A percentile compares a stretch with the other conserved stretches of the same genome.
Conservation (phyloP, 2,329 filamentous ascomycete species). For the Claviceps africana region DNA sequence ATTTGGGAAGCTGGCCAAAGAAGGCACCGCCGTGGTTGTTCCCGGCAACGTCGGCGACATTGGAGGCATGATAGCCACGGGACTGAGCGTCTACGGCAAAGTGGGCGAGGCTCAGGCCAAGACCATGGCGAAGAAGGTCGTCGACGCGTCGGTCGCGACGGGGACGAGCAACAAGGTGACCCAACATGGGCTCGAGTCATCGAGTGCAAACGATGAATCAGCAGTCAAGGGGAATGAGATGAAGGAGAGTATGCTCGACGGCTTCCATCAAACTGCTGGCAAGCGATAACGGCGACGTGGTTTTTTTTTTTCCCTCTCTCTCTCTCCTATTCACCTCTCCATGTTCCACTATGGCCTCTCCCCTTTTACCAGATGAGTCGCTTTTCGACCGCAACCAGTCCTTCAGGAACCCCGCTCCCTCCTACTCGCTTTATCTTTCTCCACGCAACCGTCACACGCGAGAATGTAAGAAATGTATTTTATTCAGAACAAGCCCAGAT, state of each 20-base stretch:
- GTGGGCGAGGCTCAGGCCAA: conserved; percentile 69
- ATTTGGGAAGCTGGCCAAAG: conserved; percentile 81
- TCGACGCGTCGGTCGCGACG: conserved; percentile 16
- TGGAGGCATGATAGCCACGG: conserved; percentile 90
- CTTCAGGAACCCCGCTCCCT: background rate
- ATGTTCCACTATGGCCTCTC: background rate
- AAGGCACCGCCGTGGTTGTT: conserved; percentile 89
- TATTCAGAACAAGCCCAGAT: background rate
- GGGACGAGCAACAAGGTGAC: conserved; percentile 7
- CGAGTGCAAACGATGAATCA: conserved; percentile 6
- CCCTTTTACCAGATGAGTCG: background rate
- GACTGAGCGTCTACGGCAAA: conserved; percentile 89
- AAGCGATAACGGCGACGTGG: conserved; percentile 18
- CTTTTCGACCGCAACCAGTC: background rate
- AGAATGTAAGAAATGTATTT: background rate
- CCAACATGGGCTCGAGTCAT: conserved; percentile 9
- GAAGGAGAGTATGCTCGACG: conserved; percentile 27
- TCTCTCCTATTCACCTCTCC: background rate
- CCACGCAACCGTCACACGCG: background rate
- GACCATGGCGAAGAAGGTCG: conserved; percentile 41
- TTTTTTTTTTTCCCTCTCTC: background rate
- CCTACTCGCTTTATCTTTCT: background rate
- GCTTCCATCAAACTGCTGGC: conserved; percentile 23
- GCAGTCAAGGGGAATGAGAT: conserved; percentile 12
- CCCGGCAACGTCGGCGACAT: conserved; percentile 96